A percentile compares a stretch with the other conserved stretches of the same genome.
Evolutionary conservation across 306 rosid genomes (phyloP).

Genomic region (Glycine soja): DNA sequence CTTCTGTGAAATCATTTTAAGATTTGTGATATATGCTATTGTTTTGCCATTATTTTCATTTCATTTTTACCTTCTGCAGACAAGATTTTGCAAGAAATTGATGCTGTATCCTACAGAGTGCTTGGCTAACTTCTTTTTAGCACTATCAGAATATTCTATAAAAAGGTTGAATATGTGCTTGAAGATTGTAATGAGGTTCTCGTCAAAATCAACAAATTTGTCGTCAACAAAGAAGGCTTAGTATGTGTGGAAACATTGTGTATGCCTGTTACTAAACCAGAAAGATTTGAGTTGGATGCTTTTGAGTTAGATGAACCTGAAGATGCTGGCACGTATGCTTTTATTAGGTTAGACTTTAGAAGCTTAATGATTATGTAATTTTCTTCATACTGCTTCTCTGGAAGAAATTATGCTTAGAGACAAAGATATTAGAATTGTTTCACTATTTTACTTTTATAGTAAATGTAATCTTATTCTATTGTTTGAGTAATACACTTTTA

Average conservation of each 20-base stretch:
- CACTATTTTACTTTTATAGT: too few species aligned
- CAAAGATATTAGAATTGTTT: too few species aligned
- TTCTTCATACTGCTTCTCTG: too few species aligned
- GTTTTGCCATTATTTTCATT: not conserved
- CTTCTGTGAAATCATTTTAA: too few species aligned
- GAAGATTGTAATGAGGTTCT: slow-evolving; percentile 69
- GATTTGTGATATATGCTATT: slow-evolving; percentile 8
- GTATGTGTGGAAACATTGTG: slow-evolving; percentile 46
- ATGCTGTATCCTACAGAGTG: slow-evolving; percentile 67
- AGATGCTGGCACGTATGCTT: slow-evolving; percentile 64
- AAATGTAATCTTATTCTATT: too few species aligned
- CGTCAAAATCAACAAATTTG: slow-evolving; percentile 60
- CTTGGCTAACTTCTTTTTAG: slow-evolving; percentile 90
- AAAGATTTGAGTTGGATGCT: slow-evolving; percentile 73
- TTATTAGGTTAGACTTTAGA: slow-evolving; percentile 25
- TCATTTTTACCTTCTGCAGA: slow-evolving; percentile 57
- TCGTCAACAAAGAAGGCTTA: slow-evolving; percentile 46
- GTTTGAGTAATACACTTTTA: too few species aligned
- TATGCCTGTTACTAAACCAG: slow-evolving; percentile 65
- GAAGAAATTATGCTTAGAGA: too few species aligned
- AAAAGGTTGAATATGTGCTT: slow-evolving; percentile 71
- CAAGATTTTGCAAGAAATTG: slow-evolving; percentile 70
- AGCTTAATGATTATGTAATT: slow-evolving; percentile 31
- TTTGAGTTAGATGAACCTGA: too few species aligned
- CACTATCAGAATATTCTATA: slow-evolving; percentile 76